phyloP scores from a whole-genome alignment of 2,329 filamentous ascomycete species.

The Talaromyces albobiverticillius region DNA sequence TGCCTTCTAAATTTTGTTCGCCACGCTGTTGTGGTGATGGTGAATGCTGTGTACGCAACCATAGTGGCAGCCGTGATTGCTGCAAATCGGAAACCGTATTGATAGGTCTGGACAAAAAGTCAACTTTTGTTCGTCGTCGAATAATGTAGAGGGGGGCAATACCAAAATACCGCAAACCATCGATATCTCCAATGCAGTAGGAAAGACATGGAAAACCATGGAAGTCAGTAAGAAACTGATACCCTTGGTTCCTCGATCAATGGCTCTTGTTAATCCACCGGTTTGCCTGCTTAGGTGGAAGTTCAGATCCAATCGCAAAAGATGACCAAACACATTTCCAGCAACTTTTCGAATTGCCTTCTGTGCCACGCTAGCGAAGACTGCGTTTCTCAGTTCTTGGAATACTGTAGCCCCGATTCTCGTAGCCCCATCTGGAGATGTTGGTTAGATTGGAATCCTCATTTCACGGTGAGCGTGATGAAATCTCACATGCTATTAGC shows the following conservation, averaged over 20 bases:
- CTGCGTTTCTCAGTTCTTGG: slow-evolving; percentile 90
- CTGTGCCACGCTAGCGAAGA: slow-evolving; percentile 95
- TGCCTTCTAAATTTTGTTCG: slow-evolving; percentile 93
- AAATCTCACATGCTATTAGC: slow-evolving; percentile 72
- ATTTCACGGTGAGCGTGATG: background rate
- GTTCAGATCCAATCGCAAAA: slow-evolving; percentile 82
- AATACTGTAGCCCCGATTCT: slow-evolving; percentile 86
- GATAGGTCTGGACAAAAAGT: slow-evolving; percentile 64
- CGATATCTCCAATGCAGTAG: slow-evolving; percentile 87
- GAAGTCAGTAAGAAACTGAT: slow-evolving; percentile 96
- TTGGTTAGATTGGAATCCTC: slow-evolving; percentile 16
- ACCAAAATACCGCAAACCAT: slow-evolving; percentile 92
- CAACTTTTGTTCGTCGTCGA: background rate
- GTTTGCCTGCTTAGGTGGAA: slow-evolving; percentile 96
- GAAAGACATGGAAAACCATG: slow-evolving; percentile 97
- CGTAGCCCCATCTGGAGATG: slow-evolving; percentile 67
- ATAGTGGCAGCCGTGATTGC: slow-evolving; percentile 87
- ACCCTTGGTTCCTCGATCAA: slow-evolving; percentile 95
- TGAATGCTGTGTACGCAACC: slow-evolving; percentile 93
- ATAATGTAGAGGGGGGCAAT: slow-evolving; percentile 19
- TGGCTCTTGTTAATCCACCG: slow-evolving; percentile 86
- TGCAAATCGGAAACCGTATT: slow-evolving; percentile 90
- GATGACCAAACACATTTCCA: slow-evolving; percentile 85
- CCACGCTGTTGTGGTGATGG: slow-evolving; percentile 95
- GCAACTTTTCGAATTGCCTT: slow-evolving; percentile 93